phyloP scores from a whole-genome alignment of 768 basidiomycete species.

The Punctularia strigosozonata region DNA sequence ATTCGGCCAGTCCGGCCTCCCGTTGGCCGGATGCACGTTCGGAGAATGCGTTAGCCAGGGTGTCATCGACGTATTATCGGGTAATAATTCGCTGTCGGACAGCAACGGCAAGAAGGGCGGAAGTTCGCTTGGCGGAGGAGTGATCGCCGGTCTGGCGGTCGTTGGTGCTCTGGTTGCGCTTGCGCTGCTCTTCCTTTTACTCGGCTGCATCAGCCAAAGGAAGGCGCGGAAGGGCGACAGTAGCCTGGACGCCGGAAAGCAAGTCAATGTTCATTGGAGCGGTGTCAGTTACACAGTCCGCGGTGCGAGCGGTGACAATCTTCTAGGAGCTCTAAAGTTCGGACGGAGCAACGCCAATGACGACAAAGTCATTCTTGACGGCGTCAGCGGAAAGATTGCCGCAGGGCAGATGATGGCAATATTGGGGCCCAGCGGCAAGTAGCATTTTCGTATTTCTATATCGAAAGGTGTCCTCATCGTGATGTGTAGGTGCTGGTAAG shows the following conservation, averaged over 20 bases:
- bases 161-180: slow-evolving; percentile 55
- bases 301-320: slow-evolving; percentile 5
- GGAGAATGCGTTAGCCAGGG: slow-evolving; percentile 85
- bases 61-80: slow-evolving; percentile 49
- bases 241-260: slow-evolving; percentile 22
- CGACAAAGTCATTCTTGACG: slow-evolving; percentile 59
- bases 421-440: slow-evolving; percentile 75
- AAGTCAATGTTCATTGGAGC: slow-evolving; percentile 53
- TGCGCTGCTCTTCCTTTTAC: slow-evolving; percentile 44
- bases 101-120: slow-evolving; percentile 14
- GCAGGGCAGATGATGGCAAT: slow-evolving; percentile 87
- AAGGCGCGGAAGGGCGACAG: slow-evolving; percentile 38
- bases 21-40: slow-evolving; percentile 61
- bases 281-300: slow-evolving; percentile 57
- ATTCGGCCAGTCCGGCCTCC: slow-evolving; percentile 68
- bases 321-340: slow-evolving; percentile 4
- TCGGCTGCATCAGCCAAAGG: slow-evolving; percentile 52
- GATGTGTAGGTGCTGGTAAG: slow-evolving; percentile 61
- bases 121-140: slow-evolving; percentile 58
- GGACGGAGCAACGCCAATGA: slow-evolving; percentile 18
- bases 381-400: slow-evolving; percentile 54
- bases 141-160: slow-evolving; percentile 84
- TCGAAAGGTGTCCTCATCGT: slow-evolving; percentile 2
- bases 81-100: slow-evolving; percentile 19
- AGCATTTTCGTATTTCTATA: background rate